Conservation (phyloP, 2,329 filamentous ascomycete genomes). For the Colletotrichum theobromicola region DNA sequence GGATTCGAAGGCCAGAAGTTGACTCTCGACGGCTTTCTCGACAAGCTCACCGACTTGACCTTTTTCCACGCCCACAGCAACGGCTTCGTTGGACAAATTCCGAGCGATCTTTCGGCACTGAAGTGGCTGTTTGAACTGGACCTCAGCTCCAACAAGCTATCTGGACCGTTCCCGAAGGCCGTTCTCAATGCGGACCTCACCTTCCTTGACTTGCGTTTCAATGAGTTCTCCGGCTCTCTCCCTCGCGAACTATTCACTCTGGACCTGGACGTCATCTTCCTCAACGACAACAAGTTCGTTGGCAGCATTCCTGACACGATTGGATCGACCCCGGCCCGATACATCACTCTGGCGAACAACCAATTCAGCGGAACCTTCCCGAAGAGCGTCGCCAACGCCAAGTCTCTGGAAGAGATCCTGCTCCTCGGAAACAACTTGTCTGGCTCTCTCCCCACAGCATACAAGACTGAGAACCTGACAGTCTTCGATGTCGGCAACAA, state of each 20-base stretch:
- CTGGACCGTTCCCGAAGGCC: background rate
- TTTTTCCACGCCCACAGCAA: conserved; percentile 5
- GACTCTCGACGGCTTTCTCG: background rate
- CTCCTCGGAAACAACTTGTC: background rate
- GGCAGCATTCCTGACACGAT: background rate
- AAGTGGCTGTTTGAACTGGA: background rate
- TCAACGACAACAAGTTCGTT: conserved; percentile 3
- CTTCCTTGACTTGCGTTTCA: background rate
- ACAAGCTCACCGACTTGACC: conserved; percentile 4
- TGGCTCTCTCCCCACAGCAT: background rate
- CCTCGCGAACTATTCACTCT: background rate
- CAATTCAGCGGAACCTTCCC: background rate
- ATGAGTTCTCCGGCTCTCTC: background rate
- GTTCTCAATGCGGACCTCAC: background rate
- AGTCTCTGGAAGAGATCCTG: background rate
- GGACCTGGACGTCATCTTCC: background rate
- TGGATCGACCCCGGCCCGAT: background rate
- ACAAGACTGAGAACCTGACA: background rate
- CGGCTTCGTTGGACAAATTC: background rate
- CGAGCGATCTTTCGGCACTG: background rate
- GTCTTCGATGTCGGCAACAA: conserved; percentile 7
- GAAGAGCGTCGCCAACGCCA: background rate
- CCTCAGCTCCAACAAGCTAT: background rate
- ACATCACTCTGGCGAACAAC: background rate
- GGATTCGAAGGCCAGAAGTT: background rate